Evolutionary conservation across 106 monocot genomes (phyloP), one percentile per base, ranked within the genome.

Genomic region (Platanthera guangdongensis): DNA sequence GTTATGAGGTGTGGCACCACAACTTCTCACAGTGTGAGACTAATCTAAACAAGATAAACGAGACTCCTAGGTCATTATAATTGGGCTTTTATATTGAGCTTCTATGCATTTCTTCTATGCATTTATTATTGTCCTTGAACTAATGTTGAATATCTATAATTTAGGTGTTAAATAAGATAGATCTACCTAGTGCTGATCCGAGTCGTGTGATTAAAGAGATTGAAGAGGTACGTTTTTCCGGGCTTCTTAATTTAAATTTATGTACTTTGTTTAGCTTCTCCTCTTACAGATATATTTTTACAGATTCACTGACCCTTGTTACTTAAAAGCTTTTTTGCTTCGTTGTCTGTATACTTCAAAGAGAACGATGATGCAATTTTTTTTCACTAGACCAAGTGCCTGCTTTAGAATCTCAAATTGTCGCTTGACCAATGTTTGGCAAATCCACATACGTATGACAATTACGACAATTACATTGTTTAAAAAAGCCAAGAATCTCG

Each of bases 101-200:
- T 39, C 39, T 39, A 39, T 39, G 39, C 39, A 39, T 39, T 39
- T 39, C 39, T 39, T 39, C 39, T 39, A 39, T 39, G 2, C 39
- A 39, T 2, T 39, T 39, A 39, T 39, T 39, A 3, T 39, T 16
- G 14, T 6, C 6, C 15, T 57, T 57, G 13, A 57, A 57, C 28
- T 30, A 65, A 67, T 67, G 25, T 60, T 18, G 18, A 60, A 60
- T 60, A 30, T 28, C 2, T 71, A 47, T 71, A 28, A 15, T 59
- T 87, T 77, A 96, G 95, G 90, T 97, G 55, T 74, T 97, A 75
- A 97, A 97, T 59, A 97, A 97, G 83, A 97, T 97, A 79, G 96
- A 97, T 78, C 79, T 97, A 68, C 96, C 96, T 72, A 91, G 96
- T 65, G 93, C 96, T 80, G 96, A 97, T 48, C 89, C 96, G 69